phyloP scores from a whole-genome alignment of 1,139 yeast genomes.

The Saccharomyces pastorianus region DNA sequence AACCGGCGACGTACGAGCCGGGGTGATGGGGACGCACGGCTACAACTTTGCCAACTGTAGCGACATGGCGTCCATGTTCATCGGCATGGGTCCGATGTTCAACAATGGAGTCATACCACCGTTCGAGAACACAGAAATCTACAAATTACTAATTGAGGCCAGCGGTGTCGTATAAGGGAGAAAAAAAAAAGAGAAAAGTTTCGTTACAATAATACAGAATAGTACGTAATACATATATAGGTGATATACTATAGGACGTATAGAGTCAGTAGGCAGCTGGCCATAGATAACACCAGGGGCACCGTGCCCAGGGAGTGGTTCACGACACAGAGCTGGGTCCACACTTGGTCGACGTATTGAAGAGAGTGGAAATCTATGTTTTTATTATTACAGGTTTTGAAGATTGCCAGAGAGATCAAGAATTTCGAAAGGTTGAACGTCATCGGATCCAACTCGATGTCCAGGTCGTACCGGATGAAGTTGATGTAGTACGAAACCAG shows the following conservation, averaged over 20 bases:
- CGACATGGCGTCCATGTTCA: conserved; percentile 73
- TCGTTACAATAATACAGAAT: neutral
- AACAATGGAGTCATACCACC: conserved; percentile 44
- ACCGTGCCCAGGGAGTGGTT: conserved; percentile 15
- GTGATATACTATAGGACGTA: conserved; percentile 15
- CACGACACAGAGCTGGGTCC: conserved; percentile 9
- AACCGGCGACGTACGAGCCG: neutral
- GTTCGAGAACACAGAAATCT: conserved; percentile 59
- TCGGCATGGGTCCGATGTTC: conserved; percentile 76
- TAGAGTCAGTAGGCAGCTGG: conserved; percentile 19
- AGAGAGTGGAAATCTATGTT: neutral
- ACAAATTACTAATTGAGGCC: neutral
- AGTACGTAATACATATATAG: conserved; percentile 3
- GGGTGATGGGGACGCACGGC: conserved; percentile 67
- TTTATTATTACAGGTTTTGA: neutral
- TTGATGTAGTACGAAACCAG: conserved; percentile 25
- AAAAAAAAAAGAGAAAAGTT: neutral
- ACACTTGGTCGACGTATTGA: conserved; percentile 1
- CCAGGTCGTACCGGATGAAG: conserved; percentile 26
- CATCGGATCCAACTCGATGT: conserved; percentile 27
- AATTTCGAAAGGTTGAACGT: conserved; percentile 23
- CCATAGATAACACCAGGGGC: conserved; percentile 19
- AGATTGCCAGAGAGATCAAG: conserved; percentile 8
- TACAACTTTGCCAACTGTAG: conserved; percentile 61
- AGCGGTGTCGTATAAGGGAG: neutral